A percentile compares a stretch with the other conserved stretches of the same genome.
These are phyloP conservation scores for Penicillium simplicissimum DNA, from an alignment of 495 filamentous ascomycete genomes.

Conservation along the genomic window DNA sequence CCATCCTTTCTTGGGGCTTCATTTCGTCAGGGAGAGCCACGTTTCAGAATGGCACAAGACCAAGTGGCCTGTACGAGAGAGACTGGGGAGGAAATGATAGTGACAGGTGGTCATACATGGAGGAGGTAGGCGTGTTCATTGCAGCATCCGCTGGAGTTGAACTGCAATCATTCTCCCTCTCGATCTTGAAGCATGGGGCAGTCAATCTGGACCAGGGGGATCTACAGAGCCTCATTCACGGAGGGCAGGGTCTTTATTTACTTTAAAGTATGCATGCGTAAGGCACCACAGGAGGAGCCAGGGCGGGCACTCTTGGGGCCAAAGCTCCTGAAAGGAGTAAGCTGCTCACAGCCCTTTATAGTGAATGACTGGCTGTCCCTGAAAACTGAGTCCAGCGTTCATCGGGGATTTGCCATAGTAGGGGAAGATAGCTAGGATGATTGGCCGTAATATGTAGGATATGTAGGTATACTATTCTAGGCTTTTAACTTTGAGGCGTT, in stretches of 20 bases:
- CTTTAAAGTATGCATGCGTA: slow-evolving; percentile 7
- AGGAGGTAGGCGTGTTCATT: background rate
- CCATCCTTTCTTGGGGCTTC: slow-evolving; percentile 3
- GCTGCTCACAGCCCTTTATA: background rate
- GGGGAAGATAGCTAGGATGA: background rate
- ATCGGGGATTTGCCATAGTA: background rate
- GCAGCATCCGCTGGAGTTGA: background rate
- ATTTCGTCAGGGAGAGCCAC: background rate
- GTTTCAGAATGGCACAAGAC: background rate
- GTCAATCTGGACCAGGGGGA: slow-evolving; percentile 13
- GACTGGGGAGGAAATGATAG: background rate
- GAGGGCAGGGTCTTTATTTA: background rate
- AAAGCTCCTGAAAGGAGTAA: background rate
- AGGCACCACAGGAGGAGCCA: background rate
- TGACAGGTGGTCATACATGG: too few relatives aligned
- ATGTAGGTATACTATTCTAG: background rate
- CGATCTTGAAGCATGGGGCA: slow-evolving; percentile 11
- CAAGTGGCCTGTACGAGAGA: slow-evolving; percentile 3
- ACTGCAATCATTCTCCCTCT: background rate
- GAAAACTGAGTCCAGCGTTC: background rate
- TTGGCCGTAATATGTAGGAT: background rate
- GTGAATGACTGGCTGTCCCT: background rate
- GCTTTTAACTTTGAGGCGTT: background rate
- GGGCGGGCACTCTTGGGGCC: background rate
- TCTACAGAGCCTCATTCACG: slow-evolving; percentile 19